phyloP scores from a whole-genome alignment of 2,329 filamentous ascomycete genomes.

The Escovopsis sp. region DNA sequence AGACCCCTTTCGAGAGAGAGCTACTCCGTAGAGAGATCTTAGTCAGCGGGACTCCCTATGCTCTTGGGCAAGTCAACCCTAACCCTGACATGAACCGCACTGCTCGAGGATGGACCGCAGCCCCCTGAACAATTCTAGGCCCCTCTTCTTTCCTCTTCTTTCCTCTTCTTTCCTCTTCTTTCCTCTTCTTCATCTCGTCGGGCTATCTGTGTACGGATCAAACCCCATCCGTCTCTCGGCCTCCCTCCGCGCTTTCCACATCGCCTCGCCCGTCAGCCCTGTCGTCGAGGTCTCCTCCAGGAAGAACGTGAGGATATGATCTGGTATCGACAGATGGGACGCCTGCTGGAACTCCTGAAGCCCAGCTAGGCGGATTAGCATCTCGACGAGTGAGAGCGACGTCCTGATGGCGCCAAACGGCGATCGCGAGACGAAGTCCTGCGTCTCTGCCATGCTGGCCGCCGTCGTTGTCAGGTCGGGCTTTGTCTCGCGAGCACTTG shows the following conservation, averaged over 20 bases:
- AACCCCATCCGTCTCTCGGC: constrained; percentile 37
- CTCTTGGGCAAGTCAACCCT: too few species aligned
- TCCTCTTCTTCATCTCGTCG: constrained; percentile 9
- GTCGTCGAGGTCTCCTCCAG: constrained; percentile 45
- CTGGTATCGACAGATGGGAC: constrained; percentile 76
- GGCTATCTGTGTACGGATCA: constrained; percentile 37
- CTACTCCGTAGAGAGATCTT: too few species aligned
- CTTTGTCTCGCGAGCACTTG: neutral
- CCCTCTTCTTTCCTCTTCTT: too few species aligned
- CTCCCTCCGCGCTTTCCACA: constrained; percentile 27
- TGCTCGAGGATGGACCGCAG: too few species aligned
- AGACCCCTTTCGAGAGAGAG: too few species aligned
- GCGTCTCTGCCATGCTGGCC: constrained; percentile 7
- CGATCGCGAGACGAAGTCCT: constrained; percentile 23
- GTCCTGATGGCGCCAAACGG: constrained; percentile 37
- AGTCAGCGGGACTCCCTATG: too few species aligned
- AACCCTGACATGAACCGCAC: too few species aligned
- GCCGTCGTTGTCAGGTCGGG: neutral
- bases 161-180: too few species aligned
- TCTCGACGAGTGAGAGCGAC: constrained; percentile 66
- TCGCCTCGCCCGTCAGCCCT: constrained; percentile 30
- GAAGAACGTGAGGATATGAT: constrained; percentile 82
- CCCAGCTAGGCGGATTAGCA: constrained; percentile 69
- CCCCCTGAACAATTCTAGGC: too few species aligned
- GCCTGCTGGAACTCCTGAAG: constrained; percentile 86